Base-by-base conservation (phyloP, 2,329 filamentous ascomycete genomes). In the Bipolaris victoriae region DNA sequence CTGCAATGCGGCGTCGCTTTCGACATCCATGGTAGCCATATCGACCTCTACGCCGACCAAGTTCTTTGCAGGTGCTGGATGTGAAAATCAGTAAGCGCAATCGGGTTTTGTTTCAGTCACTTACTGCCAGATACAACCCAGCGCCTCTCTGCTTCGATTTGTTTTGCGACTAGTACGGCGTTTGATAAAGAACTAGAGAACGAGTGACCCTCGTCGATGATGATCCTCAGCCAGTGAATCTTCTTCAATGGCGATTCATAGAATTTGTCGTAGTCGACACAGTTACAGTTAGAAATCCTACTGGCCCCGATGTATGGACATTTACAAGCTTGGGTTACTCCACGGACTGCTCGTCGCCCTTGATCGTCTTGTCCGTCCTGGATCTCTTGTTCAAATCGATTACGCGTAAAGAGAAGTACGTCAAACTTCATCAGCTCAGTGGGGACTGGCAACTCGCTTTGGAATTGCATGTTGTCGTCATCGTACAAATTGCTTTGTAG, bases 191-290 rank as follows among this genome's bases (percentile, higher is more conserved):
- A 85, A 36, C 90, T 89, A 0, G 91, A 91, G 57, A 97, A 88
- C 57, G 85, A 90, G 72, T 97, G 92, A 0, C 94, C 94, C 80
- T 97, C 94, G 63, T 98, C 94, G 16, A 96, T 89, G 44, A 98
- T 93, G 45, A 96, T 88, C 1, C 94, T 84, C 67, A 97, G 88
- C 83, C 94, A 97, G 65, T 91, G 92, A 3, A 97, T 76, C 7
- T 85, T 77, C 37, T 86, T 86, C 16, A 97, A 76, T 0, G 89
- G 85, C 1, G 87, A 90, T 9, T 83, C 72, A 31, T 86, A 84
- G 56, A 78, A 36, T 61, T 74, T 74, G 5, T 78, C 73, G 1
- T 71, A 63, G 7, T 67, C 70, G 3, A 80, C 68, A 55, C 79
- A 82, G n/a, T 73, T 76, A 61, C 81, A 84, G 55, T 81, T 75